Evolutionary conservation across 164 flowering plant species (phyloP).

Genomic region (Sextonia rubra): DNA sequence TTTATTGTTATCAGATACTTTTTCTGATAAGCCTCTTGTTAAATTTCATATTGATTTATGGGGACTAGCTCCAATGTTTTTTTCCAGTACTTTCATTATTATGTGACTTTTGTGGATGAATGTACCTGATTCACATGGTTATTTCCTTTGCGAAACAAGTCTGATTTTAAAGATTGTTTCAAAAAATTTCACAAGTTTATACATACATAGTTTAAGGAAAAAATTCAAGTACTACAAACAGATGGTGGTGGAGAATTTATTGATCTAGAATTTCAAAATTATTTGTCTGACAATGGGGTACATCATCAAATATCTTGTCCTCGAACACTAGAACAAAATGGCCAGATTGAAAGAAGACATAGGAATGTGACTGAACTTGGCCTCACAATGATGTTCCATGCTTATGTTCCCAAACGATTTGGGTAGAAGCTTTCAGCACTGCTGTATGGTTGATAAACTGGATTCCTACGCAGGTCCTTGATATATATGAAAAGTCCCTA

Average conservation of each 20-base stretch:
- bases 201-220: neutral
- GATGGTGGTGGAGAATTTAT: slow-evolving; percentile 1
- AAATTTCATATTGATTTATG: no score
- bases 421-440: no score
- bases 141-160: neutral
- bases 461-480: no score
- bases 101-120: no score
- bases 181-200: neutral
- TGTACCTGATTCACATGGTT: no score
- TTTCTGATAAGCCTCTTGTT: no score
- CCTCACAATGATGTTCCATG: neutral
- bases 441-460: no score
- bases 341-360: slow-evolving; percentile 2
- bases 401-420: neutral
- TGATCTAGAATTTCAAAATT: neutral
- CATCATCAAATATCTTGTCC: slow-evolving; percentile 1
- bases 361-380: neutral
- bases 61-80: no score
- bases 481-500: no score
- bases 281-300: neutral
- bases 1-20: no score
- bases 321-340: neutral
- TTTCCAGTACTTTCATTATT: no score
- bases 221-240: neutral
- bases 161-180: neutral